Evolutionary conservation across 352 stramenopile species (phyloP).

Genomic region (Globisporangium nunn): DNA sequence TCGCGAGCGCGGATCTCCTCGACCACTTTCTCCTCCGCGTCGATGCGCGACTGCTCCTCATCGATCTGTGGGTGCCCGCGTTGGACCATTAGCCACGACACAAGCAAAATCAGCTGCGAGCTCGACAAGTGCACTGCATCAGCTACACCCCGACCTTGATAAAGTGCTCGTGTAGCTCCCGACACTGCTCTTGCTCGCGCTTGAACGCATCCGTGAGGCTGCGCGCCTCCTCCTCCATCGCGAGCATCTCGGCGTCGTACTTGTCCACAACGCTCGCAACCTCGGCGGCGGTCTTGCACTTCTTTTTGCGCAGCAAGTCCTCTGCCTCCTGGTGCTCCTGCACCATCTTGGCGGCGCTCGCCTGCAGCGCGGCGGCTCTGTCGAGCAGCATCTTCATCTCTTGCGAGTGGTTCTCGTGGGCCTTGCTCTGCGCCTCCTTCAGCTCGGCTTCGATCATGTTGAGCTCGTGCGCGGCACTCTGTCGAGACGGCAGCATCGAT

Average conservation of each 20-base stretch:
- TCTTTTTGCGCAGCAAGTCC: conserved; percentile 70
- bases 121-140: not conserved
- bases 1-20: conserved; percentile 63
- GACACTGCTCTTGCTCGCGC: conserved; percentile 45
- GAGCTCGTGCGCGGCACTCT: conserved; percentile 62
- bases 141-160: conserved; percentile 36
- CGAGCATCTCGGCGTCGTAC: conserved; percentile 71
- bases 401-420: conserved; percentile 67
- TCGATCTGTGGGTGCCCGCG: conserved; percentile 38
- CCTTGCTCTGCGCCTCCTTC: conserved; percentile 64
- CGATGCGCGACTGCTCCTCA: conserved; percentile 80
- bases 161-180: conserved; percentile 81
- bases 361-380: conserved; percentile 42
- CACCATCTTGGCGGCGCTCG: conserved; percentile 59
- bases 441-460: conserved; percentile 69
- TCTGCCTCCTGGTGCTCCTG: conserved; percentile 81
- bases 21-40: conserved; percentile 68
- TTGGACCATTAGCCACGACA: not conserved
- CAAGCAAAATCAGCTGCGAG: not conserved
- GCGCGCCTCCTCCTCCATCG: conserved; percentile 47
- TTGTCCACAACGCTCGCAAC: conserved; percentile 64
- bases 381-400: conserved; percentile 71
- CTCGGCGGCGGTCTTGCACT: conserved; percentile 73
- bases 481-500: conserved; percentile 6
- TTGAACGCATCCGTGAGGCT: conserved; percentile 33